Conservation (phyloP, 257 asterid species). For the Solanum pinnatisectum region DNA sequence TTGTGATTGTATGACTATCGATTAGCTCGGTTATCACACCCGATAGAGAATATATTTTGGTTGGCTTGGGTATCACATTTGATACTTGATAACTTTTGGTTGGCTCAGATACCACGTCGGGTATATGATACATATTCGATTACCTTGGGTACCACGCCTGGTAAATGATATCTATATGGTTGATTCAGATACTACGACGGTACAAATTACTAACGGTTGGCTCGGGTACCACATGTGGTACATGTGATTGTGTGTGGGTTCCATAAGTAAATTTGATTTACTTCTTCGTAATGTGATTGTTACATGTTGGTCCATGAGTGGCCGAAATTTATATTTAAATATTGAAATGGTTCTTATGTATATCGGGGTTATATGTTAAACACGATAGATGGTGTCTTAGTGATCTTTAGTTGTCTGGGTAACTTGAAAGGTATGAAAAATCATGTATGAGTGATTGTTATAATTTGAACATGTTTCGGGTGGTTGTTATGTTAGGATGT, state of each 20-base stretch:
- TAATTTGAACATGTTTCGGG: no score
- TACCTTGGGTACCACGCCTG: neutral
- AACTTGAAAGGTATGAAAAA: neutral
- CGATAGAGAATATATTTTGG: neutral
- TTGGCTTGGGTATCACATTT: no score
- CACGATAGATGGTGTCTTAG: neutral
- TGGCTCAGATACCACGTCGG: neutral
- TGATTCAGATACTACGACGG: no score
- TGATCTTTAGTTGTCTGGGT: neutral
- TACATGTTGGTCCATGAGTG: neutral
- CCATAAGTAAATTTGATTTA: no score
- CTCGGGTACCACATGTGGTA: no score
- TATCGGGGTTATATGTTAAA: no score
- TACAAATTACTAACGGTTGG: neutral
- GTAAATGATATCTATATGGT: no score
- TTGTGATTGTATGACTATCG: no score
- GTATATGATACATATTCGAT: no score
- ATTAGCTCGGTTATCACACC: neutral
- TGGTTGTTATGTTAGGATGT: neutral
- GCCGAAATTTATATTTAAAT: no score
- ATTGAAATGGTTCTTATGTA: neutral
- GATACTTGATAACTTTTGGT: neutral
- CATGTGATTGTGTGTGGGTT: no score
- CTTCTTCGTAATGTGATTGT: neutral
- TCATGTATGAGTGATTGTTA: neutral